phyloP scores from a whole-genome alignment of 768 basidiomycete genomes.

The Suillus occidentalis region DNA sequence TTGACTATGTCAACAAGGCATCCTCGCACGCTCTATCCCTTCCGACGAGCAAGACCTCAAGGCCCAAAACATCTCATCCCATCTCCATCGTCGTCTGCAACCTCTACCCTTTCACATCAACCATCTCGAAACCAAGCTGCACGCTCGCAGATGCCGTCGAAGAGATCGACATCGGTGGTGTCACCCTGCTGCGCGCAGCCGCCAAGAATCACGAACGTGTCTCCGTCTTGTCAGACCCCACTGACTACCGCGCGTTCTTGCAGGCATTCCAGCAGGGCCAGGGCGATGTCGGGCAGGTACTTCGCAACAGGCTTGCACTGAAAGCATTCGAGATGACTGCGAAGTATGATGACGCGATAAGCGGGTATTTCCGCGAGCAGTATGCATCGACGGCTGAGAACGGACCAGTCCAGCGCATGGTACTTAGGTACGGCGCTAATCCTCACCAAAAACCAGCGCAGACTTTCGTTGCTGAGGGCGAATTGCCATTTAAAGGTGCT shows the following conservation, averaged over 20 bases:
- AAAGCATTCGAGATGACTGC: constrained; percentile 99
- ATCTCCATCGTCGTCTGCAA: constrained; percentile 99
- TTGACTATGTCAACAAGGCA: constrained; percentile 52
- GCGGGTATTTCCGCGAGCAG: constrained; percentile 94
- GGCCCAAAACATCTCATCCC: constrained; percentile 80
- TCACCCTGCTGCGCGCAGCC: constrained; percentile 94
- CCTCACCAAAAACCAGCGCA: constrained; percentile 99
- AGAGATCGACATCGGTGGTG: constrained; percentile 98
- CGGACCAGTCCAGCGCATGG: constrained; percentile 76
- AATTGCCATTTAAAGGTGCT: constrained; percentile 90
- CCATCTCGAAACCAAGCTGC: constrained; percentile 85
- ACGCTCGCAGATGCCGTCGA: constrained; percentile 92
- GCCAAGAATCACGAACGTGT: constrained; percentile 98
- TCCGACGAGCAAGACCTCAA: constrained; percentile 87
- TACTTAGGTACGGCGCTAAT: constrained; percentile 94
- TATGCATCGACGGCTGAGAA: constrained; percentile 87
- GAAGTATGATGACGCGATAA: constrained; percentile 92
- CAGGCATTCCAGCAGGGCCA: constrained; percentile 70
- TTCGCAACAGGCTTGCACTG: constrained; percentile 81
- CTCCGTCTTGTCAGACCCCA: constrained; percentile 83
- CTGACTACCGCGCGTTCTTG: constrained; percentile 84
- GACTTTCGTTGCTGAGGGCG: constrained; percentile 86
- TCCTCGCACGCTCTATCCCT: constrained; percentile 88
- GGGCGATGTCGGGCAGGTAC: constrained; percentile 70
- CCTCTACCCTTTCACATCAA: constrained; percentile 94